Percentiles rank a stretch among this genome's conserved stretches.
These are phyloP conservation scores for Aphanoascus verrucosus DNA, from an alignment of 2,329 filamentous ascomycete species.

Conservation along the genomic window DNA sequence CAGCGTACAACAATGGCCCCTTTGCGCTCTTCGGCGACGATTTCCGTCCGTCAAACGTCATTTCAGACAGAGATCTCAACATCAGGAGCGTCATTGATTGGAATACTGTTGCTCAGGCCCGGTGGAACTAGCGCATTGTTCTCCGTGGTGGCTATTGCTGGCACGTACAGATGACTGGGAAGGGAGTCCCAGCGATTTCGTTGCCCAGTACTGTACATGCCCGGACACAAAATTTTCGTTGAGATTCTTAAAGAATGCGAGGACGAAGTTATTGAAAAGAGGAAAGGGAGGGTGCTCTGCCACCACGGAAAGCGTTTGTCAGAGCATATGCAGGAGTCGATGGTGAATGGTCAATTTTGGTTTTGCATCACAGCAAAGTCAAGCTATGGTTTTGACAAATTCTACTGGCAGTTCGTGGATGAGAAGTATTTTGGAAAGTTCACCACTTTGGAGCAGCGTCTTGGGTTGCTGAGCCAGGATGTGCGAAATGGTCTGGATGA, in stretches of 20 bases:
- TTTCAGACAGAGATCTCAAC: constrained; percentile 15
- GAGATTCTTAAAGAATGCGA: constrained; percentile 16
- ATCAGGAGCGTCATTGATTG: constrained; percentile 21
- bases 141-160: constrained; percentile 21
- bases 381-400: constrained; percentile 22
- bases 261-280: too few species aligned
- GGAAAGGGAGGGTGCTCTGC: too few species aligned
- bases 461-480: background rate
- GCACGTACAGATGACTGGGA: constrained; percentile 18
- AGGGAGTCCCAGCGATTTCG: constrained; percentile 19
- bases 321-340: constrained; percentile 19
- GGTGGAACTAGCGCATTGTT: constrained; percentile 18
- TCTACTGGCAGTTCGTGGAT: constrained; percentile 22
- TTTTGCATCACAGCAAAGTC: constrained; percentile 21
- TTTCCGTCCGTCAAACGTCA: constrained; percentile 21
- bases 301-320: constrained; percentile 18
- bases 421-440: constrained; percentile 17
- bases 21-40: constrained; percentile 23
- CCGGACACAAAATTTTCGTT: constrained; percentile 21
- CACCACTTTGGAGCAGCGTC: constrained; percentile 16
- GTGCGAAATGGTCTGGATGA: background rate
- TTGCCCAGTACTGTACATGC: constrained; percentile 18
- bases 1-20: constrained; percentile 16
- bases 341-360: constrained; percentile 22
- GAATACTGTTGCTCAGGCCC: constrained; percentile 21